Evolutionary conservation across 2,329 filamentous ascomycete genomes (phyloP).

Genomic region (Microcyclospora pomicola): DNA sequence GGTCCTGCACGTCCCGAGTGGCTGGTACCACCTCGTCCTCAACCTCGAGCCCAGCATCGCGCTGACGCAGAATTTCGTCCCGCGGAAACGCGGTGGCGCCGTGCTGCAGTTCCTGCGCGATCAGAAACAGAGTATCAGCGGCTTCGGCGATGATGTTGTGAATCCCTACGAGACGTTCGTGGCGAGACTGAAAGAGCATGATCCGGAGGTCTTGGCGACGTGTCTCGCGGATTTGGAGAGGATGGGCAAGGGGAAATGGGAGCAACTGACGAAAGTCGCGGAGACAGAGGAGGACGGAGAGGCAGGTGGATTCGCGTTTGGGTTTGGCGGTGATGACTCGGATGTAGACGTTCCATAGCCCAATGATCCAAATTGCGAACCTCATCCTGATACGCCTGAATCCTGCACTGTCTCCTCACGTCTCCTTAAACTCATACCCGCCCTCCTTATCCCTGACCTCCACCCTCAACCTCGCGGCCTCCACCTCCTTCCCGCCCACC

Average conservation of each 20-base stretch:
- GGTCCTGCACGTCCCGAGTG: constrained; percentile 79
- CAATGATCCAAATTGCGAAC: background rate
- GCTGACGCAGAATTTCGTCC: constrained; percentile 91
- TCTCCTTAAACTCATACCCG: constrained; percentile 55
- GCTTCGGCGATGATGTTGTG: constrained; percentile 58
- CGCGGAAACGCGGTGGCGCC: constrained; percentile 55
- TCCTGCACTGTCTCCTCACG: constrained; percentile 20
- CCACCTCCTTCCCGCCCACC: constrained; percentile 66
- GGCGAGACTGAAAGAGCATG: constrained; percentile 45
- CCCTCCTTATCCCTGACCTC: constrained; percentile 65
- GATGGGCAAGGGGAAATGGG: constrained; percentile 70
- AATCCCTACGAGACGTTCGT: constrained; percentile 67
- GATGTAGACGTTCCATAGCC: constrained; percentile 17
- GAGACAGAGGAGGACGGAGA: constrained; percentile 30
- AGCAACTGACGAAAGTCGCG: constrained; percentile 52
- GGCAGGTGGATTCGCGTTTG: constrained; percentile 49
- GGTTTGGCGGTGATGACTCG: constrained; percentile 42
- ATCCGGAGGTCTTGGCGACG: constrained; percentile 54
- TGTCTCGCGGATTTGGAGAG: constrained; percentile 52
- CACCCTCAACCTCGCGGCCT: constrained; percentile 75
- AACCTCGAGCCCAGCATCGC: constrained; percentile 77
- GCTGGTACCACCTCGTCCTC: constrained; percentile 94
- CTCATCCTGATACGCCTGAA: too few species aligned
- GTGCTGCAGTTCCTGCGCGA: constrained; percentile 70
- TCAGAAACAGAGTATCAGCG: constrained; percentile 73